These are phyloP conservation scores for Stygiomarasmius scandens DNA, from an alignment of 1,284 basidiomycete genomes.

Conservation along the genomic window DNA sequence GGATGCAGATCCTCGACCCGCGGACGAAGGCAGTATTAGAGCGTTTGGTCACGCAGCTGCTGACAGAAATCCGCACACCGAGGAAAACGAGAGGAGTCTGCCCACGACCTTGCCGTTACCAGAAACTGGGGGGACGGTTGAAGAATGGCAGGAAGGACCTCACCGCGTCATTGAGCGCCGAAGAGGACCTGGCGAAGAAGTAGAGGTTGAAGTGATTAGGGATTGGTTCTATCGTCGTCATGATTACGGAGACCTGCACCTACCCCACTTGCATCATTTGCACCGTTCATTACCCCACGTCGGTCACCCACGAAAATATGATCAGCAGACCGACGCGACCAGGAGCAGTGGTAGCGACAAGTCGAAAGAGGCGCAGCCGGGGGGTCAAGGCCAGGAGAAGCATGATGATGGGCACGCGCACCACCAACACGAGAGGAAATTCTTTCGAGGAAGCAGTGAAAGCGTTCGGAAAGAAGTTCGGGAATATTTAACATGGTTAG, in stretches of 20 bases:
- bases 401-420: slow-evolving; percentile 23
- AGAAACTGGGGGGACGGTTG: slow-evolving; percentile 44
- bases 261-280: slow-evolving; percentile 14
- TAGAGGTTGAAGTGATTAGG: slow-evolving; percentile 63
- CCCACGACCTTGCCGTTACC: slow-evolving; percentile 19
- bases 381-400: slow-evolving; percentile 15
- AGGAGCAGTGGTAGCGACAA: too few species aligned
- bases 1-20: neutral
- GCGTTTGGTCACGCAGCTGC: slow-evolving; percentile 10
- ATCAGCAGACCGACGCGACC: too few species aligned
- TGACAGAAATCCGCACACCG: slow-evolving; percentile 14
- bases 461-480: slow-evolving; percentile 14
- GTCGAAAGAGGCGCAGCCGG: slow-evolving; percentile 28
- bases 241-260: slow-evolving; percentile 20
- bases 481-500: slow-evolving; percentile 17
- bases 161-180: slow-evolving; percentile 69
- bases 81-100: slow-evolving; percentile 13
- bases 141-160: slow-evolving; percentile 72
- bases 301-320: too few species aligned
- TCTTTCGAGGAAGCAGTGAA: slow-evolving; percentile 30
- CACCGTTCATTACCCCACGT: slow-evolving; percentile 12
- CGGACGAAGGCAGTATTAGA: neutral
- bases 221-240: slow-evolving; percentile 37
- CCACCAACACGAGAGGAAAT: slow-evolving; percentile 23
- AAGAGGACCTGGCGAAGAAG: slow-evolving; percentile 62